These are phyloP conservation scores for Lachancea waltii DNA, from an alignment of 805 yeast genomes.

Conservation along the genomic window DNA sequence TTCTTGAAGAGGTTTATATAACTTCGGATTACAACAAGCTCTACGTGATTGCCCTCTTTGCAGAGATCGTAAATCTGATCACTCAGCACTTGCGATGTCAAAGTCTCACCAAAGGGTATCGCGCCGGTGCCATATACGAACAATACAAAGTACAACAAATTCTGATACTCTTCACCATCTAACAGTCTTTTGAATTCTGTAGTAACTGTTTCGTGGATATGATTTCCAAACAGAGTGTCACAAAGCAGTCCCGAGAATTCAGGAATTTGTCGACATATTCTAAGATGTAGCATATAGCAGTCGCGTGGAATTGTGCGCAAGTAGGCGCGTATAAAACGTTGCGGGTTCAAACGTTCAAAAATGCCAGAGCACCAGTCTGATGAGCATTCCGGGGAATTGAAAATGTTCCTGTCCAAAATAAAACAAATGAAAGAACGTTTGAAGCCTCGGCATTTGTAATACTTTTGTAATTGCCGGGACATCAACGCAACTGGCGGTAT, in stretches of 20 bases:
- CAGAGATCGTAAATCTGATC: slow-evolving; percentile 21
- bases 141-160: slow-evolving; percentile 24
- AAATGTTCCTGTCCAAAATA: slow-evolving; percentile 26
- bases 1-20: slow-evolving; percentile 20
- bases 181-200: slow-evolving; percentile 19
- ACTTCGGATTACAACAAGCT: slow-evolving; percentile 21
- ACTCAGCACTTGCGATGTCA: slow-evolving; percentile 14
- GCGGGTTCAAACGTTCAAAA: slow-evolving; percentile 1
- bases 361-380: slow-evolving; percentile 15
- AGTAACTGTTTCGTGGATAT: slow-evolving; percentile 8
- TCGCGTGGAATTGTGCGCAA: slow-evolving; percentile 14
- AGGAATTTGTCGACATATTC: slow-evolving; percentile 21
- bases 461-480: slow-evolving; percentile 9
- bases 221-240: slow-evolving; percentile 9
- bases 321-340: slow-evolving; percentile 10
- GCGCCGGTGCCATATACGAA: slow-evolving; percentile 19
- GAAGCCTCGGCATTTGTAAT: slow-evolving; percentile 10
- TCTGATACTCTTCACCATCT: slow-evolving; percentile 15
- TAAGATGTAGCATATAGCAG: slow-evolving; percentile 22
- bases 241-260: slow-evolving; percentile 14
- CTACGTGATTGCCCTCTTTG: slow-evolving; percentile 21
- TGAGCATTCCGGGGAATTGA: slow-evolving; percentile 17
- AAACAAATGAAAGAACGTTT: slow-evolving; percentile 17
- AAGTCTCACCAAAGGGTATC: slow-evolving; percentile 18
- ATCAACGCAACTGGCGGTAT: slow-evolving; percentile 20